Base-by-base conservation (phyloP, 352 stramenopile genomes). In the Globisporangium takayamanum region DNA sequence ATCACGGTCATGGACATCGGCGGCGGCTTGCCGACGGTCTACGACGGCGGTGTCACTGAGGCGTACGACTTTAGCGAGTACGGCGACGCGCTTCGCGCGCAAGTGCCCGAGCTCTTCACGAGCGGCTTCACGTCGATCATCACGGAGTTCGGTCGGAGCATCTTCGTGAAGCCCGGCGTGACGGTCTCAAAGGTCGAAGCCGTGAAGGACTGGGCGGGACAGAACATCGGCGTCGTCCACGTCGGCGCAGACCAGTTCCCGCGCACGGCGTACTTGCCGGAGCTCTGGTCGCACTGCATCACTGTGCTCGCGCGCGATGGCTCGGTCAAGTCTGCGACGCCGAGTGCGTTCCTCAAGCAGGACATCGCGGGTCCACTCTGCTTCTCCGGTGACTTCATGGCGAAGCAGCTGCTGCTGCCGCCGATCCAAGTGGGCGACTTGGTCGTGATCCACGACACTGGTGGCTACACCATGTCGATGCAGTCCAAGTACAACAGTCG, bases 331-430 rank as follows among this genome's bases (percentile, higher is more conserved):
- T 26, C 44, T 1, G 45, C 56, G 8, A 66, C 58, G 12, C 66
- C 55, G 25, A 61, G 55, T n/a, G 26, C 50, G 39, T 85, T 83
- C 50, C 41, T 89, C 5, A 72, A 64, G 56, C 83, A 94, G 56
- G 84, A 97, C 53, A 87, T 98, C 48, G 92, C 88, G 0, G 92
- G 92, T 0, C 92, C 92, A 22, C 78, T 98, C 10, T 98, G 92
- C 64, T 98, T 98, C 55, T 91, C 86, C 11, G 92, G 92, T 3
- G 92, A 98, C 60, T 87, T 97, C 51, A 60, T 98, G 12, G 86
- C 78, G 33, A 86, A 87, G 62, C 75, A 92, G 50, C 62, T 86
- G 33, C 64, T 85, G 42, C 53, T 94, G 33, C 87, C 84, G 28
- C 74, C 73, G n/a, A 87, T 93, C 55, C 49, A 87, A 48, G 72